phyloP scores from a whole-genome alignment of 2,329 filamentous ascomycete species.

The Trichoderma sp. region DNA sequence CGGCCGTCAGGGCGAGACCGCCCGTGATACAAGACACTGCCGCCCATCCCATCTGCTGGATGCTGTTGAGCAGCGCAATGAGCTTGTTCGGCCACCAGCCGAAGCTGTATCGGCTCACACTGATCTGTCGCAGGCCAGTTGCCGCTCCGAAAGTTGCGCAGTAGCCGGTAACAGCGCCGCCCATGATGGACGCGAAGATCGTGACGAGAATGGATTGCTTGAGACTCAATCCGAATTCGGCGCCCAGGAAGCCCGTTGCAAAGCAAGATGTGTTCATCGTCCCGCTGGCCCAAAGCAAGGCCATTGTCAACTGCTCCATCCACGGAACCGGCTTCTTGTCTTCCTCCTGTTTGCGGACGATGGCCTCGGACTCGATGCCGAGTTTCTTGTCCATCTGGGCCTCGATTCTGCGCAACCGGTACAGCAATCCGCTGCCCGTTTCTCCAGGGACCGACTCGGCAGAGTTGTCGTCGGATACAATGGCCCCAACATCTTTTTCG shows the following conservation, averaged over 20 bases:
- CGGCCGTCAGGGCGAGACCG: constrained; percentile 52
- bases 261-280: constrained; percentile 57
- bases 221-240: constrained; percentile 51
- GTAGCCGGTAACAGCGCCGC: constrained; percentile 42
- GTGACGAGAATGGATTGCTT: constrained; percentile 49
- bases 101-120: constrained; percentile 52
- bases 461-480: constrained; percentile 25
- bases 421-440: constrained; percentile 38
- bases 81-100: constrained; percentile 56
- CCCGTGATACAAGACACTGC: constrained; percentile 55
- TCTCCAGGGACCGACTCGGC: not conserved
- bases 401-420: constrained; percentile 46
- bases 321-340: constrained; percentile 40
- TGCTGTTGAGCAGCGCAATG: constrained; percentile 47
- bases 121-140: constrained; percentile 55
- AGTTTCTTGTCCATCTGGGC: constrained; percentile 49
- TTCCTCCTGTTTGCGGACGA: constrained; percentile 50
- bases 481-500: constrained; percentile 9
- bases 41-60: constrained; percentile 53
- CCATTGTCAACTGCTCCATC: constrained; percentile 52
- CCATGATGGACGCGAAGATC: constrained; percentile 50
- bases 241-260: constrained; percentile 54
- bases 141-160: constrained; percentile 54
- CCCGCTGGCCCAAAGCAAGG: constrained; percentile 54
- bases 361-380: constrained; percentile 52